Evolutionary conservation across 148 eudicot species (phyloP), one percentile per base, ranked within the genome.

Genomic region (Rhododendron ovatum): DNA sequence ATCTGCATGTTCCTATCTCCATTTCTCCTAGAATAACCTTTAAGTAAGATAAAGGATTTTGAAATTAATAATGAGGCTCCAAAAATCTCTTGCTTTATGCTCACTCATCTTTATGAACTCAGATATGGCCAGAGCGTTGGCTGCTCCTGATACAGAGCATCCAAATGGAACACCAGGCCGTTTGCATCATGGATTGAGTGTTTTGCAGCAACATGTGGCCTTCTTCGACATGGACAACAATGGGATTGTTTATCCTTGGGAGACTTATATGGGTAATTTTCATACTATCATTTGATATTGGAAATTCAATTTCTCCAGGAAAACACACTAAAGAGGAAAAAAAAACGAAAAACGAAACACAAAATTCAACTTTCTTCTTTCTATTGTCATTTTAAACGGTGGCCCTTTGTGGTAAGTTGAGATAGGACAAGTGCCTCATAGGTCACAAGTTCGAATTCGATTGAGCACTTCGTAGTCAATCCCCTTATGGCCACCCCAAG

Each of bases 121-220:
- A 89, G 91, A 89, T 76, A 9, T 87, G 86, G 86, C 89, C 63
- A 85, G 91, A 86, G 98, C 95, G 12, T 55, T 94, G 73, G 87
- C 85, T 51, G 94, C 98, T 73, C 91, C 95, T 4, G 94, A 92
- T 50, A 86, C 87, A 14, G 94, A 93, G 75, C 93, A 94, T 85
- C 93, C 95, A 0, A 84, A 89, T 26, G 45, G 45, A 41, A 41
- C 45, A 41, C 45, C 57, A 53, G 96, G 88, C 45, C 93, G 91
- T 69, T 53, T 74, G 2, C 88, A 91, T 85, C 88, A 84, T 0
- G 92, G 90, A 2, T 51, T 95, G 87, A 92, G 92, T 80, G 98
- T 93, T 82, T 94, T 95, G 82, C 96, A 93, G 84, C 98, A 92
- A 45, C 98, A 95, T 86, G 94, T 82, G 0, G 92, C 96, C 35